phyloP scores from a whole-genome alignment of 345 rosid species.

The Turritis glabra region DNA sequence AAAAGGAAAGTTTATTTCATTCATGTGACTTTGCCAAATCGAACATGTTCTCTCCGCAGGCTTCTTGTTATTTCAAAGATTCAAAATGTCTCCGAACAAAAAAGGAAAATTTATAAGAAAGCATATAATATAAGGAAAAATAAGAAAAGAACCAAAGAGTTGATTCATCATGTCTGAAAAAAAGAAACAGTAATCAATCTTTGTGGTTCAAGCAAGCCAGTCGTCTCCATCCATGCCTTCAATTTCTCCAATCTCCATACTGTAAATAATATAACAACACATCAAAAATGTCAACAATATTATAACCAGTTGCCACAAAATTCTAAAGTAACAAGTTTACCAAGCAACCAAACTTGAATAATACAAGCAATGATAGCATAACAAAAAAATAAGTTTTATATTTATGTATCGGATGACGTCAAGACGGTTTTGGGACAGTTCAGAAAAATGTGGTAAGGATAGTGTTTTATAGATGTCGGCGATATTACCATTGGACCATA shows the following conservation, averaged over 20 bases:
- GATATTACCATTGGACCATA: slow-evolving; percentile 38
- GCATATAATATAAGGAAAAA: slow-evolving; percentile 24
- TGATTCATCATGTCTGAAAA: slow-evolving; percentile 47
- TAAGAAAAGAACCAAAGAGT: slow-evolving; percentile 48
- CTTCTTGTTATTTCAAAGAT: slow-evolving; percentile 45
- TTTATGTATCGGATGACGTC: slow-evolving; percentile 20
- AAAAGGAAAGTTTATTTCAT: slow-evolving; percentile 37
- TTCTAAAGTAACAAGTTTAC: no score
- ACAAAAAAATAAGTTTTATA: background rate
- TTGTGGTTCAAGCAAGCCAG: slow-evolving; percentile 78
- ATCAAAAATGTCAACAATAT: background rate
- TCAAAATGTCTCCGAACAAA: slow-evolving; percentile 20
- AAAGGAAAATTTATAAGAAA: slow-evolving; percentile 8
- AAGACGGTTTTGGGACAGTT: slow-evolving; percentile 39
- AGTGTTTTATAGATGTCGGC: slow-evolving; percentile 39
- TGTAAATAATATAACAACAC: slow-evolving; percentile 41
- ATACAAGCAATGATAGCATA: slow-evolving; percentile 21
- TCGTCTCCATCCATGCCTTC: slow-evolving; percentile 84
- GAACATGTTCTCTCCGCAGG: slow-evolving; percentile 40
- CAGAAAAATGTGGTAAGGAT: slow-evolving; percentile 30
- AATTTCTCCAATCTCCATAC: slow-evolving; percentile 94
- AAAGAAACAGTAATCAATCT: slow-evolving; percentile 62
- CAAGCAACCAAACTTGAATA: background rate
- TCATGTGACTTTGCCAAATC: slow-evolving; percentile 39
- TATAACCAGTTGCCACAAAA: background rate